Evolutionary conservation across 2,329 filamentous ascomycete species (phyloP).

Genomic region (Paramyrothecium sp.): DNA sequence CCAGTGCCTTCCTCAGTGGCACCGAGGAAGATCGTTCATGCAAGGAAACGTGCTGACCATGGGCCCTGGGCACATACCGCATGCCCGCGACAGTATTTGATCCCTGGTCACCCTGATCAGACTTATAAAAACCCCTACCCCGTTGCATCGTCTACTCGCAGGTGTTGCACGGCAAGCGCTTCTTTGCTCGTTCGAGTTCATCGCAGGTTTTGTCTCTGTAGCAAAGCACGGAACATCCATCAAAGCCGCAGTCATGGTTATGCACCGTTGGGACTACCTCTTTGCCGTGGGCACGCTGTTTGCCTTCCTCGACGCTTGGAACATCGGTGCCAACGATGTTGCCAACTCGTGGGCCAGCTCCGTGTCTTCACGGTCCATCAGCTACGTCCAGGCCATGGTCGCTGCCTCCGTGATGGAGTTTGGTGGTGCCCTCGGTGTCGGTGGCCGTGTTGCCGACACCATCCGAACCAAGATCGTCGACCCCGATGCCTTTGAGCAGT

Average conservation of each 20-base stretch:
- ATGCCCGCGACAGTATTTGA: no score
- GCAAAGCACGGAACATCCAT: neutral
- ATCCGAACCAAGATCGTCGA: conserved; percentile 60
- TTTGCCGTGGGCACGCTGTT: conserved; percentile 65
- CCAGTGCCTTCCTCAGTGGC: no score
- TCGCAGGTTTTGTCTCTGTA: neutral
- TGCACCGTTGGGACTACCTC: conserved; percentile 58
- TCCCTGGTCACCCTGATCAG: no score
- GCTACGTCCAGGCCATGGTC: conserved; percentile 59
- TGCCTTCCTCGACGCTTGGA: conserved; percentile 66
- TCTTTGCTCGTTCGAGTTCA: neutral
- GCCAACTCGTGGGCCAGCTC: conserved; percentile 74
- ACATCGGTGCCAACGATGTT: conserved; percentile 66
- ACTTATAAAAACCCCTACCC: no score
- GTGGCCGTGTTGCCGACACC: conserved; percentile 58
- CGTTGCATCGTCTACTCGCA: neutral
- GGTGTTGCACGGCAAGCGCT: neutral
- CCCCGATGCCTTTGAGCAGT: conserved; percentile 40
- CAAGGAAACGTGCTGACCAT: no score
- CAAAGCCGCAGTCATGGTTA: neutral
- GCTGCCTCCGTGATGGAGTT: conserved; percentile 61
- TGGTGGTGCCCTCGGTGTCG: conserved; percentile 58
- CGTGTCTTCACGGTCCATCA: conserved; percentile 67
- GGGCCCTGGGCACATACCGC: no score
- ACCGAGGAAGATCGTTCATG: no score